phyloP scores from a whole-genome alignment of 495 filamentous ascomycete genomes.

The Neurospora intermedia region DNA sequence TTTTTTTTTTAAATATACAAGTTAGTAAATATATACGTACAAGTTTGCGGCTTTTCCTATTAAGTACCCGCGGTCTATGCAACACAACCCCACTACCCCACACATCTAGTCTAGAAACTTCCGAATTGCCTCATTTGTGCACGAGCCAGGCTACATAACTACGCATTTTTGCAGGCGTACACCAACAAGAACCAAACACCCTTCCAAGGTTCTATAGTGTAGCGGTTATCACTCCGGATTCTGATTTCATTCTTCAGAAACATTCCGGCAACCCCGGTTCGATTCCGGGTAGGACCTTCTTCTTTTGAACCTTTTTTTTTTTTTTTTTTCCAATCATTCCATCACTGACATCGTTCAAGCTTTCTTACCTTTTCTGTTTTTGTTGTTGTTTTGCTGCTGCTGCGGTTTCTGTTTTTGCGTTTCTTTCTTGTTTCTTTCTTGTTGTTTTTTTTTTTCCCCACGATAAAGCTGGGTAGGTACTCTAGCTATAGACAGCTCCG shows the following conservation, averaged over 20 bases:
- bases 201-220: background rate
- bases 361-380: no score
- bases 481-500: no score
- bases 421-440: no score
- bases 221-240: background rate
- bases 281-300: conserved; percentile 13
- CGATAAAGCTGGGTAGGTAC: no score
- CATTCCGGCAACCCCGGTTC: conserved; percentile 5
- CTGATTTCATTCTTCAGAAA: background rate
- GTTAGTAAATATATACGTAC: no score
- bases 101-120: background rate
- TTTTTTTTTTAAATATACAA: no score
- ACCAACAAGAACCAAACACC: background rate
- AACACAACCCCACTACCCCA: background rate
- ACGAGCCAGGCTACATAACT: background rate
- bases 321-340: background rate
- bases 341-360: background rate
- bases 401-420: no score
- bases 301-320: background rate
- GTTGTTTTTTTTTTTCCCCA: no score
- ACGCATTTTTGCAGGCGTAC: background rate
- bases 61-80: no score
- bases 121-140: background rate
- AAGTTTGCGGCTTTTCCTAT: background rate
- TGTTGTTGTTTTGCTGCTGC: no score